Evolutionary conservation across 129 eudicot genomes (phyloP).

Genomic region (Apium graveolens): DNA sequence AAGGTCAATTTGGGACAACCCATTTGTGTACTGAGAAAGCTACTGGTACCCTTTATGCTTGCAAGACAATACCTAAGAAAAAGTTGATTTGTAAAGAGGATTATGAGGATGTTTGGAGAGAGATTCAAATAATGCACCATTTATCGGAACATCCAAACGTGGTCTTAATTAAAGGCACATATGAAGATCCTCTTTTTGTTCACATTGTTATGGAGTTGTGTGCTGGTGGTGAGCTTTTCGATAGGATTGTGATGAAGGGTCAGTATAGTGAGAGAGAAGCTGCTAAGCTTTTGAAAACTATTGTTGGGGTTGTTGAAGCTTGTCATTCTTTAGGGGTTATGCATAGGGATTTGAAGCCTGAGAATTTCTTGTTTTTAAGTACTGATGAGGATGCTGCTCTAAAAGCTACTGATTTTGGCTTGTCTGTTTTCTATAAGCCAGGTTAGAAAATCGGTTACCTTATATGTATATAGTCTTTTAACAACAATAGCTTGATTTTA

Average conservation of each 20-base stretch:
- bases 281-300: constrained; percentile 67
- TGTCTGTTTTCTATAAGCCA: constrained; percentile 89
- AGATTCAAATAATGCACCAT: constrained; percentile 98
- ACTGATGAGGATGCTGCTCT: constrained; percentile 75
- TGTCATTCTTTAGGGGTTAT: constrained; percentile 92
- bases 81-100: constrained; percentile 77
- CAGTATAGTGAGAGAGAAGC: constrained; percentile 93
- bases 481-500: background rate
- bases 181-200: constrained; percentile 66
- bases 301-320: constrained; percentile 83
- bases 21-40: constrained; percentile 73
- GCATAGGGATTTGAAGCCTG: constrained; percentile 95
- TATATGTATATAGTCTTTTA: background rate
- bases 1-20: constrained; percentile 91
- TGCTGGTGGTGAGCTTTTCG: constrained; percentile 97
- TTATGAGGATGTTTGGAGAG: constrained; percentile 85
- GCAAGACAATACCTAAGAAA: constrained; percentile 82
- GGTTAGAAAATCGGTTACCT: constrained; percentile 29
- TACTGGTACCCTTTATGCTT: constrained; percentile 50
- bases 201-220: constrained; percentile 95
- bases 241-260: constrained; percentile 83
- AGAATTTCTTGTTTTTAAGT: constrained; percentile 77
- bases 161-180: constrained; percentile 77
- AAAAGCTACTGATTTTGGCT: constrained; percentile 89
- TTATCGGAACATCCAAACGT: constrained; percentile 68